Evolutionary conservation across 2,329 filamentous ascomycete species (phyloP).

Genomic region (Colletotrichum navitas): DNA sequence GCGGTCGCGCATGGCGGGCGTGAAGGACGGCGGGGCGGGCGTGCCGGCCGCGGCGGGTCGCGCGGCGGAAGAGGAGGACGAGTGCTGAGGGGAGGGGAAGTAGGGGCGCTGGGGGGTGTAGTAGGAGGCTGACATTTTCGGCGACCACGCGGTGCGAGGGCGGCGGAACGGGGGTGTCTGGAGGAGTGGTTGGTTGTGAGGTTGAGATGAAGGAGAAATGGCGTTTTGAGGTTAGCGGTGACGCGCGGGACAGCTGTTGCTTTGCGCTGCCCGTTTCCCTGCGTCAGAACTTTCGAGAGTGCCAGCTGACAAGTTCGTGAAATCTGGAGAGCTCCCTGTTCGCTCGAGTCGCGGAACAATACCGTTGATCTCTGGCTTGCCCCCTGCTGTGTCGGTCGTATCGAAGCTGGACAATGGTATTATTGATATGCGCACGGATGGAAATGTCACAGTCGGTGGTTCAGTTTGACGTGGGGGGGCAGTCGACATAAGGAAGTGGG

Average conservation of each 20-base stretch:
- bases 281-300: background rate
- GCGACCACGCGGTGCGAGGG: no score
- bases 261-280: background rate
- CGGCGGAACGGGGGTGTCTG: background rate
- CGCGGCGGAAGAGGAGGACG: slow-evolving; percentile 27
- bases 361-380: background rate
- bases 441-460: background rate
- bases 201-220: background rate
- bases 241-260: background rate
- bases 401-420: slow-evolving; percentile 2
- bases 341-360: slow-evolving; percentile 2
- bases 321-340: background rate
- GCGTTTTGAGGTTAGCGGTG: background rate
- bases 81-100: slow-evolving; percentile 28
- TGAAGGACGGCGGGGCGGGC: slow-evolving; percentile 53
- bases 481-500: background rate
- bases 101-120: slow-evolving; percentile 36
- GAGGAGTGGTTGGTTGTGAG: background rate
- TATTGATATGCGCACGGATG: slow-evolving; percentile 1
- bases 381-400: background rate
- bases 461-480: background rate
- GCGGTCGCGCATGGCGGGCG: slow-evolving; percentile 66
- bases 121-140: slow-evolving; percentile 26
- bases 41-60: slow-evolving; percentile 10
- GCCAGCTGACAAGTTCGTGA: background rate